Evolutionary conservation across 257 asterid species (phyloP), one percentile per base, ranked within the genome.

Genomic region (Capsicum pubescens): DNA sequence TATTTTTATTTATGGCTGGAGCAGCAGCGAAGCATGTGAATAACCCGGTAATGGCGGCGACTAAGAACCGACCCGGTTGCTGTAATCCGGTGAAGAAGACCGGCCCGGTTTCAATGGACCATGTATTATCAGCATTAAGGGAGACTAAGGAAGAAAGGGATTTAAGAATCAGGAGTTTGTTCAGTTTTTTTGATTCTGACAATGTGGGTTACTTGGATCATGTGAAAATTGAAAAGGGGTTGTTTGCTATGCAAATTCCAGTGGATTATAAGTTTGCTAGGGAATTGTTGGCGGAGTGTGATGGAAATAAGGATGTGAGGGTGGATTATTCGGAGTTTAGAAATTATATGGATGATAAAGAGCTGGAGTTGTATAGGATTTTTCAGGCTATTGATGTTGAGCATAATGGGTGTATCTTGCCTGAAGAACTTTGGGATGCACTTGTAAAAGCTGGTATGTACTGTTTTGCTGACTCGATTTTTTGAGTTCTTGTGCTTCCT

Each of bases 371-470:
- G 91, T 97, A 95, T 89, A 87, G 90, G 90, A 97, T 97, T 89
- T 97, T 97, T 82, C 99, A 94, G 90, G 97, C 97, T 44, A 95
- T 97, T 88, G 99, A 94, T 85, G 99, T 93, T 55, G 99, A 94
- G 89, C 99, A 95, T 84, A 93, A 82, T 87, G 99, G 99, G 2
- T 93, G 97, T 86, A 97, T 97, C 90, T 88, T 94, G 87, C 99
- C 99, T 2, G 99, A 97, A 89, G 99, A 97, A 91, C 87, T 95
- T 36, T 94, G 97, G 98, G 99, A 97, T 85, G 99, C 99, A 79
- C 98, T 97, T 84, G 93, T 90, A 42, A 94, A 90, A 88, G 97
- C 92, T 88, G 95, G 95, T 91, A 91, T 69, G 66, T 83, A 58
- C 56, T 14, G n/a, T 74, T 54, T 9, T n/a, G 32, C 78, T 69